Base-by-base conservation (phyloP, 768 basidiomycete genomes). In the Termitomyces eurrhizus region DNA sequence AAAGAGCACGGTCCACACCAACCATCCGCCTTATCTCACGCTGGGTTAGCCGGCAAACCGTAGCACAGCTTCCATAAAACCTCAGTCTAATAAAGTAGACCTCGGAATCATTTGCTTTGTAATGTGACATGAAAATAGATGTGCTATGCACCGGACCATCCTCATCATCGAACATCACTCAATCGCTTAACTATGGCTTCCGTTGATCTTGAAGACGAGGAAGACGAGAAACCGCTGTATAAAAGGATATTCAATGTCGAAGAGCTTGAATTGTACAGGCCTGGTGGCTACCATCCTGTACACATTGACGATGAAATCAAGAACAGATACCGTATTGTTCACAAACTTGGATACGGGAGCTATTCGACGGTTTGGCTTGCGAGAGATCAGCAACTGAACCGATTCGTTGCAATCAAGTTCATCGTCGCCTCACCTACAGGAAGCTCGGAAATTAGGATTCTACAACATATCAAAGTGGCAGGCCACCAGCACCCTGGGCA, bases 341-440 rank as follows among this genome's bases (percentile, higher is more conserved):
- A 82, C 52, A 83, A 88, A 68, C 69, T 88, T 29, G 86, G 85
- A 2, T 83, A 77, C 76, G 82, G 83, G 1, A 65, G 70, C 53
- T 82, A 78, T 63, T 79, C 80, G 9, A 81, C 75, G 0, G 79
- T 80, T 3, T 81, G 79, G 80, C 73, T 80, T 29, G 77, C 70
- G 14, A 66, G 67, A 46, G 74, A 77, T 61, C 62, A 60, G 8
- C 61, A 62, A 64, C 75, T 75, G 59, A 75, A 75, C 58, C 75
- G 73, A 58, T 77, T 77, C 68, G 80, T 80, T 58, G 81, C 83
- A 7, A 73, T 84, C 60, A 85, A 86, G 69, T 75, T 84, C 35
- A 77, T 81, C 62, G 78, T 81, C 62, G 80, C 77, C 29, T 80
- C 78, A 51, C 70, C 32, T 63, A 42, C 8, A 49, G 46, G 57